phyloP scores from a whole-genome alignment of 2,329 filamentous ascomycete species.

The Dothidotthia symphoricarpi region DNA sequence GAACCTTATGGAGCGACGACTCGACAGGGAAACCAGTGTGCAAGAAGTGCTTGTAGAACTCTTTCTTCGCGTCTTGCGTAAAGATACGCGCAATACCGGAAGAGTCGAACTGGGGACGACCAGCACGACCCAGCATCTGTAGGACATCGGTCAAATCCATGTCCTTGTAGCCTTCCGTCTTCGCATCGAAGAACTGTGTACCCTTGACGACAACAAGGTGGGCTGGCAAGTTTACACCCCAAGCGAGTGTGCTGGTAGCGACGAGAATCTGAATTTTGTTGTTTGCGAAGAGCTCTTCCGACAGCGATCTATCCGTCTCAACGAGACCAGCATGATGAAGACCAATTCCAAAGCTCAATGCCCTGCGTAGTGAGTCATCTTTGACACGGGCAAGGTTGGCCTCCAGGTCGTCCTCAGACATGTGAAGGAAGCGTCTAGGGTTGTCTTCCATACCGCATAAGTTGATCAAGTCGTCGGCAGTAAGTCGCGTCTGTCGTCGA shows the following conservation, averaged over 20 bases:
- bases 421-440: constrained; percentile 84
- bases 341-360: constrained; percentile 95
- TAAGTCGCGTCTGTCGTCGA: constrained; percentile 87
- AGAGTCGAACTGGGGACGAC: constrained; percentile 92
- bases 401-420: constrained; percentile 92
- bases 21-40: constrained; percentile 98
- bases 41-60: constrained; percentile 98
- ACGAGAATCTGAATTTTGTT: constrained; percentile 98
- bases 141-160: constrained; percentile 98
- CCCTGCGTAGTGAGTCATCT: constrained; percentile 87
- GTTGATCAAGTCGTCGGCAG: constrained; percentile 94
- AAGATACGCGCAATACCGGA: constrained; percentile 97
- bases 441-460: constrained; percentile 99
- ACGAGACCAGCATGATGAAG: constrained; percentile 96
- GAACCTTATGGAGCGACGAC: constrained; percentile 89
- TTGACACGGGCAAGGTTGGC: constrained; percentile 86
- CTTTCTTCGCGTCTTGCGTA: constrained; percentile 95
- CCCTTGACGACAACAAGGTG: constrained; percentile 97
- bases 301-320: constrained; percentile 85
- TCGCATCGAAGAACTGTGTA: constrained; percentile 96
- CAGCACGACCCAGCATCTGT: constrained; percentile 95
- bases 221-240: constrained; percentile 96
- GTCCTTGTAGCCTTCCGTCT: constrained; percentile 95
- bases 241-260: constrained; percentile 92
- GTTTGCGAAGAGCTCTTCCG: constrained; percentile 92